These are phyloP conservation scores for Saraca asoca DNA, from an alignment of 331 rosid genomes.

Conservation along the genomic window DNA sequence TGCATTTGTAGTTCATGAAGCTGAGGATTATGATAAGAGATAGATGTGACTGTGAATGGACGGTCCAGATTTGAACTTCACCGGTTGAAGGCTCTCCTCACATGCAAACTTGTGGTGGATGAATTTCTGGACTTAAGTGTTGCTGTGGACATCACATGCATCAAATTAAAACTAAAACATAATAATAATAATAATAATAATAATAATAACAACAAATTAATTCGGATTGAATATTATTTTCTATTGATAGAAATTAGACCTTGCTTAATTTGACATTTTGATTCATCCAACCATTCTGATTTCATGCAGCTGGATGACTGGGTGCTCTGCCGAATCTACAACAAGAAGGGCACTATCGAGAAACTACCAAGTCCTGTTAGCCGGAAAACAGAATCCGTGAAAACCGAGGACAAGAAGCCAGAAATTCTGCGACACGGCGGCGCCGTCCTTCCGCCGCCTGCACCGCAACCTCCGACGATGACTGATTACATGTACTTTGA, in stretches of 20 bases:
- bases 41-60: neutral
- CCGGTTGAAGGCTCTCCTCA: neutral
- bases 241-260: no score
- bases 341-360: conserved; percentile 72
- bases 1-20: neutral
- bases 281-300: conserved; percentile 43
- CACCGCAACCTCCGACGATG: conserved; percentile 5
- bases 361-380: conserved; percentile 37
- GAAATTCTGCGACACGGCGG: conserved; percentile 30
- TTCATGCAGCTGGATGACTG: conserved; percentile 82
- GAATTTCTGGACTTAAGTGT: neutral
- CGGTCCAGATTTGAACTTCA: conserved; percentile 22
- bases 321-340: conserved; percentile 91
- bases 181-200: neutral
- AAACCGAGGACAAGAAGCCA: conserved; percentile 70
- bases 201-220: conserved; percentile 4
- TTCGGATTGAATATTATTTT: conserved; percentile 4
- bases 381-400: conserved; percentile 25
- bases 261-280: neutral
- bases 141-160: neutral
- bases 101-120: conserved; percentile 1
- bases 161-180: neutral
- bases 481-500: conserved; percentile 66
- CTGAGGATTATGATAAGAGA: neutral
- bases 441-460: conserved; percentile 6